Base-by-base conservation (phyloP, 2,329 filamentous ascomycete species). In the Calycina herbarum region DNA sequence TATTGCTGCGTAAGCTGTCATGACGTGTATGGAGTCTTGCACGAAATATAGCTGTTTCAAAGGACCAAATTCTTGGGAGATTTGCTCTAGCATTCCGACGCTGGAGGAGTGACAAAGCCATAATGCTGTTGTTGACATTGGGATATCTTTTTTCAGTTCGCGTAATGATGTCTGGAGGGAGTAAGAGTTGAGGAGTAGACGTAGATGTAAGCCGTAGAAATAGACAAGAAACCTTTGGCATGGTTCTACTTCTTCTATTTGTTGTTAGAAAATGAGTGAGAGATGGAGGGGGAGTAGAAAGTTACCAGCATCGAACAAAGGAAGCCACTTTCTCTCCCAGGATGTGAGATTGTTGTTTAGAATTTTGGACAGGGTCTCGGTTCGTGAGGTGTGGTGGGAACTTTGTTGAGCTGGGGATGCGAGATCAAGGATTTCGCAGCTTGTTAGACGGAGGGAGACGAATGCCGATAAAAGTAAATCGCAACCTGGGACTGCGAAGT, bases 31-130 rank as follows among this genome's bases (percentile, higher is more conserved):
- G 1, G 78, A 79, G 61, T 80, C 78, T 66, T 80, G 78, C 2
- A 75, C 76, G 67, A 79, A 80, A 64, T 77, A 79, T 0, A 80
- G 69, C 56, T 74, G 73, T 2, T 75, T 73, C 0, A 75, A 66
- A 59, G 74, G 69, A 15, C 70, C 68, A 35, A 70, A 65, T 24
- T 67, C 62, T 27, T 68, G 60, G 17, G 73, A 72, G 20, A 79
- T 76, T 24, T 91, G 88, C 71, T 89, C 85, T 3, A 86, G 85
- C 42, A 91, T 91, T 86, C 88, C 88, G 2, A 91, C 73, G 29
- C 77, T 76, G 27, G 73, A 75, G 1, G 73, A 73, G 27, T 74
- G 78, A 45, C 74, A 73, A 13, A 72, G 66, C 75, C 73, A 79
- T 1, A 75, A 69, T n/a, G 74, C 72, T 62, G 42, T 72, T 69